A percentile compares a stretch with the other conserved stretches of the same genome.
These are phyloP conservation scores for Capsicum baccatum DNA, from an alignment of 257 asterid species.

Conservation along the genomic window DNA sequence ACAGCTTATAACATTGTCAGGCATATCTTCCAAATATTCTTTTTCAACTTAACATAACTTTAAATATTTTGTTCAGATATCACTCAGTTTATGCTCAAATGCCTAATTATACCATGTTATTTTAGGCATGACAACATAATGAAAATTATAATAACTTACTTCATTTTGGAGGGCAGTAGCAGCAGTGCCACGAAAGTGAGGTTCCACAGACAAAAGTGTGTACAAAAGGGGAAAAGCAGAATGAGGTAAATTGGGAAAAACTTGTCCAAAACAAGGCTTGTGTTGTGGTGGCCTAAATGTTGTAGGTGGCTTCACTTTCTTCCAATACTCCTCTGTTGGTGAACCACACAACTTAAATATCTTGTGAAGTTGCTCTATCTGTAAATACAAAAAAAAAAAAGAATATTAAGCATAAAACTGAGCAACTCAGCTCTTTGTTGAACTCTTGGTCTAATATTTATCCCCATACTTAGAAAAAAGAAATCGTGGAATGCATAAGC, in stretches of 20 bases:
- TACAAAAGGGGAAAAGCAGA: slow-evolving; percentile 54
- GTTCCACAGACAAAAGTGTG: slow-evolving; percentile 67
- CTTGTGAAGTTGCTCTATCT: slow-evolving; percentile 86
- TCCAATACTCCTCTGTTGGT: slow-evolving; percentile 81
- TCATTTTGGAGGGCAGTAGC: slow-evolving; percentile 57
- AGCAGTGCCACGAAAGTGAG: slow-evolving; percentile 64
- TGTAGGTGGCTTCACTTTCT: slow-evolving; percentile 70
- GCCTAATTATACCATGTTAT: background rate
- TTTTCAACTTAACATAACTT: no score
- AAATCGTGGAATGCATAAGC: no score
- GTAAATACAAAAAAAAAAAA: background rate
- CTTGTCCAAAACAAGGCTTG: slow-evolving; percentile 56
- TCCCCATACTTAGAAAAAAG: background rate
- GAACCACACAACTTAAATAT: slow-evolving; percentile 86
- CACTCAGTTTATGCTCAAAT: background rate
- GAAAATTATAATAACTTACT: slow-evolving; percentile 45
- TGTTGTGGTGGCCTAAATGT: slow-evolving; percentile 72
- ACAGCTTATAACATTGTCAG: no score
- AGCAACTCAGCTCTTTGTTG: background rate
- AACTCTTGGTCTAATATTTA: background rate
- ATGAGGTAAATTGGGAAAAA: slow-evolving; percentile 58
- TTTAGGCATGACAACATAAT: background rate
- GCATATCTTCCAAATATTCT: no score
- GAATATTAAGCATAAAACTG: no score
- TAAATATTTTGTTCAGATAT: no score